Evolutionary conservation across 2,329 filamentous ascomycete species (phyloP).

Genomic region (Helminthosporium solani): DNA sequence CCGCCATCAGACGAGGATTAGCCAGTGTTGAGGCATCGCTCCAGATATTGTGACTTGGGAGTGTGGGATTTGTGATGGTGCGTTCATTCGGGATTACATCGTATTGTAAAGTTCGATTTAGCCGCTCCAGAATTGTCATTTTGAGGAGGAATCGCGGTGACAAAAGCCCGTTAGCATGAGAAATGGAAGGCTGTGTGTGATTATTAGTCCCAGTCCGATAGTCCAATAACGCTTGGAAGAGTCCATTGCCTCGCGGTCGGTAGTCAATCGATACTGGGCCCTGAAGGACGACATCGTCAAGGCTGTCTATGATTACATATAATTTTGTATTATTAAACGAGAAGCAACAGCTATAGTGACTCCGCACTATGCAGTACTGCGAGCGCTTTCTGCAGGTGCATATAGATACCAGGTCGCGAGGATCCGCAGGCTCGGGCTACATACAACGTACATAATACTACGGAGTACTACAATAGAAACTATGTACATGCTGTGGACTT

Average conservation of each 20-base stretch:
- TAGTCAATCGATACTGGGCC: too few relatives aligned
- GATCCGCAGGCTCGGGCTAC: slow-evolving; percentile 23
- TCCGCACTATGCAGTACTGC: too few relatives aligned
- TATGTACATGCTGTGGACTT: too few relatives aligned
- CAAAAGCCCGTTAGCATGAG: slow-evolving; percentile 7
- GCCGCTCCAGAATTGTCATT: slow-evolving; percentile 9
- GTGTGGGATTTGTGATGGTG: not conserved
- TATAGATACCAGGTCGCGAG: slow-evolving; percentile 24
- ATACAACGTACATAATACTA: too few relatives aligned
- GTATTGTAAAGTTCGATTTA: slow-evolving; percentile 15
- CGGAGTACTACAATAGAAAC: too few relatives aligned
- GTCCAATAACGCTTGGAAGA: slow-evolving; percentile 19
- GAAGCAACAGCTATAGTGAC: not conserved
- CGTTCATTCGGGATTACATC: too few relatives aligned
- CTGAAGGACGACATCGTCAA: too few relatives aligned
- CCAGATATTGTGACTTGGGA: slow-evolving; percentile 10
- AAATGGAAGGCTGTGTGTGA: slow-evolving; percentile 19
- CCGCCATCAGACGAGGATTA: not conserved
- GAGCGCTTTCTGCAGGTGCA: slow-evolving; percentile 24
- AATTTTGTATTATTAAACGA: not conserved
- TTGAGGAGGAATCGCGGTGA: too few relatives aligned
- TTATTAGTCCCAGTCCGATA: slow-evolving; percentile 23
- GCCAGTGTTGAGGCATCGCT: not conserved
- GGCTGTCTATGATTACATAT: too few relatives aligned
- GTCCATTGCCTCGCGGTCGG: slow-evolving; percentile 13